A percentile compares a stretch with the other conserved stretches of the same genome.
These are phyloP conservation scores for Cordyceps tenuipes DNA, from an alignment of 2,329 filamentous ascomycete genomes.

Conservation along the genomic window DNA sequence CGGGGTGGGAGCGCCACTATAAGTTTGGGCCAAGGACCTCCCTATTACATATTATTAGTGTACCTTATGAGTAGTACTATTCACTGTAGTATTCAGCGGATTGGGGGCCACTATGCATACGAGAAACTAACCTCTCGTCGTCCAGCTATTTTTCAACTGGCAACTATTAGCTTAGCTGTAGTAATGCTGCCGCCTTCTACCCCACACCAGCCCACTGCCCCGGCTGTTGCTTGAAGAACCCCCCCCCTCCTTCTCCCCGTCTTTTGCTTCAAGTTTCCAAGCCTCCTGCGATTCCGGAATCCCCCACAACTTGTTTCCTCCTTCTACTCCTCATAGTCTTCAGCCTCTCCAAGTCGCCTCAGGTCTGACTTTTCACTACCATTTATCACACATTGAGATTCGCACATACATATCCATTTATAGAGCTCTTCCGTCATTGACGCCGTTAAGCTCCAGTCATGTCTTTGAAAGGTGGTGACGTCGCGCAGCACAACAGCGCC, in stretches of 20 bases:
- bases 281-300: background rate
- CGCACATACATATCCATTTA: background rate
- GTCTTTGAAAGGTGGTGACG: slow-evolving; percentile 42
- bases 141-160: background rate
- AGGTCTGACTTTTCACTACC: background rate
- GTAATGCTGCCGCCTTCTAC: slow-evolving; percentile 1
- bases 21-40: background rate
- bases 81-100: background rate
- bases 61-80: no score
- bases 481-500: slow-evolving; percentile 64
- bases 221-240: background rate
- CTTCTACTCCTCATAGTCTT: background rate
- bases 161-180: slow-evolving; percentile 1
- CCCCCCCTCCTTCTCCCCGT: background rate
- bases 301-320: background rate
- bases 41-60: no score
- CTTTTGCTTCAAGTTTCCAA: background rate
- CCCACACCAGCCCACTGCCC: slow-evolving; percentile 6
- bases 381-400: background rate
- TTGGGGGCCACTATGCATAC: background rate
- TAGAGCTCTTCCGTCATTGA: background rate
- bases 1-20: background rate
- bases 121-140: background rate
- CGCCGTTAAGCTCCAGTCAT: slow-evolving; percentile 20
- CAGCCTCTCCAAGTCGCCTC: background rate